Percentiles rank a stretch among this genome's conserved stretches.
Conservation (phyloP, 1,284 basidiomycete species). For the Hymenochaete sp. region DNA sequence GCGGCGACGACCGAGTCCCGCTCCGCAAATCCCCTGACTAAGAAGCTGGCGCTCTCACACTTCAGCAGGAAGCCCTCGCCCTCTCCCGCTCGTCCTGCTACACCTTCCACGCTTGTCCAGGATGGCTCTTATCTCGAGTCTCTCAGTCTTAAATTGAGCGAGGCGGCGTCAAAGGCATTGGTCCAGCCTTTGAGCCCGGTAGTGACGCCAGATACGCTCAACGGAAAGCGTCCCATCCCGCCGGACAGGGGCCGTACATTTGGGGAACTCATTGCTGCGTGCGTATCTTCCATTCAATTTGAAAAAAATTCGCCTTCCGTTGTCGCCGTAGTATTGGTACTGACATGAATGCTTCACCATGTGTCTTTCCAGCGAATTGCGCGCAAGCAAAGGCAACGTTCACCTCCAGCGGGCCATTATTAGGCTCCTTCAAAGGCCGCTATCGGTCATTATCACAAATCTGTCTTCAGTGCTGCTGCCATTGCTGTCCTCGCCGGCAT, state of each 20-base stretch:
- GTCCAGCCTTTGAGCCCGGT: slow-evolving; percentile 44
- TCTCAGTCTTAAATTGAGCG: slow-evolving; percentile 65
- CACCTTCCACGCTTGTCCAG: slow-evolving; percentile 47
- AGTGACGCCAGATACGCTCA: slow-evolving; percentile 40
- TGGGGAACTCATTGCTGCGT: slow-evolving; percentile 62
- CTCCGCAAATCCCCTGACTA: slow-evolving; percentile 41
- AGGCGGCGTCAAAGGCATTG: slow-evolving; percentile 70
- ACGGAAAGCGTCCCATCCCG: slow-evolving; percentile 61
- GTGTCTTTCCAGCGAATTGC: slow-evolving; percentile 48
- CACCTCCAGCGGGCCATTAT: slow-evolving; percentile 62
- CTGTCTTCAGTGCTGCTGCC: slow-evolving; percentile 58
- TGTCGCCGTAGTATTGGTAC: slow-evolving; percentile 18
- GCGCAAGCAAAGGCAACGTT: slow-evolving; percentile 49
- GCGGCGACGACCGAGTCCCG: slow-evolving; percentile 38
- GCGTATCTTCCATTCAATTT: slow-evolving; percentile 25
- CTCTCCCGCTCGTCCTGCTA: slow-evolving; percentile 28
- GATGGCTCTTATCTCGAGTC: slow-evolving; percentile 72
- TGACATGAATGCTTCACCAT: slow-evolving; percentile 13
- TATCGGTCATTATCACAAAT: slow-evolving; percentile 64
- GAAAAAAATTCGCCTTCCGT: slow-evolving; percentile 4
- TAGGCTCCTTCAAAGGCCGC: slow-evolving; percentile 62
- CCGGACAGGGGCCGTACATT: slow-evolving; percentile 56
- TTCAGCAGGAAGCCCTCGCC: slow-evolving; percentile 44
- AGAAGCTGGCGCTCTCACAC: slow-evolving; percentile 43
- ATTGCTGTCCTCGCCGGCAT: slow-evolving; percentile 53